Evolutionary conservation across 768 basidiomycete genomes (phyloP).

Genomic region (Russula vinacea): DNA sequence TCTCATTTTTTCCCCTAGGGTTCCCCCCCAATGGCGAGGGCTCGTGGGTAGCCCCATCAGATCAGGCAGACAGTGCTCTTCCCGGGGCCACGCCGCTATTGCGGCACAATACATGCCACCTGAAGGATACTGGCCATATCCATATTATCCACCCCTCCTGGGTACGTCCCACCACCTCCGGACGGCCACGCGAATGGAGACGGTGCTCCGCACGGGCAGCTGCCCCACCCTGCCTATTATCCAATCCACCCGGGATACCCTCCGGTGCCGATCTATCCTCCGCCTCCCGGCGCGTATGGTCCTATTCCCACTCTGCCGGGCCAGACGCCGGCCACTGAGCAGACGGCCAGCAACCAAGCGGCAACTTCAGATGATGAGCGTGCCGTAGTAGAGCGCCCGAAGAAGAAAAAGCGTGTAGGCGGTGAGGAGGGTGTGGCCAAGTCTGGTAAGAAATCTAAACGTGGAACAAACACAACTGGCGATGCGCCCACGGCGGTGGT

Average conservation of each 20-base stretch:
- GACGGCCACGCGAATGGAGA: constrained; percentile 38
- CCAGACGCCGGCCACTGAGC: constrained; percentile 14
- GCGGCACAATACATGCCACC: constrained; percentile 37
- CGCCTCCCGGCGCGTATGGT: constrained; percentile 32
- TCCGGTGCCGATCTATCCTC: constrained; percentile 36
- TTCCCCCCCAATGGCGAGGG: constrained; percentile 35
- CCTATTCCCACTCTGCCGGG: constrained; percentile 21
- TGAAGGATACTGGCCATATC: constrained; percentile 46
- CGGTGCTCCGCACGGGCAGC: constrained; percentile 35
- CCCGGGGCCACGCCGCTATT: constrained; percentile 33
- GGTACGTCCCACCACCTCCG: constrained; percentile 41
- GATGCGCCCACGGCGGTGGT: neutral
- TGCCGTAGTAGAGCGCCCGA: constrained; percentile 8
- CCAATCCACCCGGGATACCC: constrained; percentile 40
- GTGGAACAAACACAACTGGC: constrained; percentile 7
- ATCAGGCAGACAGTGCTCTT: constrained; percentile 31
- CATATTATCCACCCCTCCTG: constrained; percentile 44
- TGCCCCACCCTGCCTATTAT: constrained; percentile 42
- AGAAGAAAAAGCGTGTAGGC: constrained; percentile 27
- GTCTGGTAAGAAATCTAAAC: constrained; percentile 37
- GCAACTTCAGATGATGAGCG: constrained; percentile 26
- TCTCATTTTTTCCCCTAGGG: constrained; percentile 23
- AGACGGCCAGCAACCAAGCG: constrained; percentile 30
- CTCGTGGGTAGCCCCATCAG: constrained; percentile 34
- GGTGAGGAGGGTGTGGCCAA: constrained; percentile 36